Evolutionary conservation across 106 monocot species (phyloP), one percentile per base, ranked within the genome.

Genomic region (Phalaenopsis aphrodite): DNA sequence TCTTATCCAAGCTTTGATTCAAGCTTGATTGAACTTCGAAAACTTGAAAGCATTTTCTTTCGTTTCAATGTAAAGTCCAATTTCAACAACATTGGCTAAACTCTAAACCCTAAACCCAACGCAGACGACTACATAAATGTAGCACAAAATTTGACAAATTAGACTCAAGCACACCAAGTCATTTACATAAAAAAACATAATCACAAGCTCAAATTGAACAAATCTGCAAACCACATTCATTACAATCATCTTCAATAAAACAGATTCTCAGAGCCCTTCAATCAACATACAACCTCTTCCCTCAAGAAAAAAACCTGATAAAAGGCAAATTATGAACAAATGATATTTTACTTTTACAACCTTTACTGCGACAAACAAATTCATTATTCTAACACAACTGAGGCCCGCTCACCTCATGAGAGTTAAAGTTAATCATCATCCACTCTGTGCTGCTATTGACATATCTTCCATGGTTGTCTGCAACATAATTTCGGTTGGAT

Each of bases 401-500:
- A 12, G 17, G 18, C 15, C 4, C 0, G 73, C 19, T 5, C 18
- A 73, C 42, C 73, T 73, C 41, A 24, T 69, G 23, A 12, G 52
- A 52, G 52, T 52, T 9, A 14, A 3, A 16, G 71, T 15, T 52
- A 12, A 52, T 52, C 12, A 41, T 86, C 81, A 89, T 21, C 89
- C 78, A 46, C 82, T 86, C 66, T 82, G 81, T 37, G 84, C 82
- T 42, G 84, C 80, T 74, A 89, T 84, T 12, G 84, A 57, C 68
- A 89, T 81, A 56, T 85, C 84, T 64, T 87, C 78, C 56, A 82
- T 56, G 41, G 74, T 77, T 68, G 64, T 74, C 30, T 82, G 81
- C 73, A 94, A 49, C 78, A 85, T 48, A 42, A 98, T 98, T 79
- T 98, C 97, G 2, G 94, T 94, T 48, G 97, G 97, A 71, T 89